Conservation (phyloP, 805 yeast species). For the Lipomyces kockii region DNA sequence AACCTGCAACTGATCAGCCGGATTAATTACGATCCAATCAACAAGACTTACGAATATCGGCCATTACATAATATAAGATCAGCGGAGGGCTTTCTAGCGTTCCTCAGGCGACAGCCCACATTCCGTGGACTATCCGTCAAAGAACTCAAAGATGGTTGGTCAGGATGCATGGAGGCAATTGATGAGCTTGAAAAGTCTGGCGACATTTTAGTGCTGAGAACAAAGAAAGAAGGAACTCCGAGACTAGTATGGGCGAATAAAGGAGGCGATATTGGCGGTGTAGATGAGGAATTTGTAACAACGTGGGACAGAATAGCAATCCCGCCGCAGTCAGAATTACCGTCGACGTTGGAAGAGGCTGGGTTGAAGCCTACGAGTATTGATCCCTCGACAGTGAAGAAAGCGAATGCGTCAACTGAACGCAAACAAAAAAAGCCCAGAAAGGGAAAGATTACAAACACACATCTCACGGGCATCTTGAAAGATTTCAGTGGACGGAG, state of each 20-base stretch:
- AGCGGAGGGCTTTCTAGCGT: constrained; percentile 73
- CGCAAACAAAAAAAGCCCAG: constrained; percentile 90
- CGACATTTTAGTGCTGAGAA: constrained; percentile 79
- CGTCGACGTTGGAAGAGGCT: constrained; percentile 72
- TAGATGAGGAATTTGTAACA: constrained; percentile 79
- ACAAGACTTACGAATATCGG: constrained; percentile 77
- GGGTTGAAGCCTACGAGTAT: constrained; percentile 97
- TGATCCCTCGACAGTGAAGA: constrained; percentile 92
- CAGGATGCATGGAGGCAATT: constrained; percentile 79
- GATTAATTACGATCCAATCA: constrained; percentile 66
- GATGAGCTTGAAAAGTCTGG: constrained; percentile 66
- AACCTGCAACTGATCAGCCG: constrained; percentile 76
- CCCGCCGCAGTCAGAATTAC: constrained; percentile 82
- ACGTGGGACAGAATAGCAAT: constrained; percentile 81
- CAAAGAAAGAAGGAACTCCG: constrained; percentile 94
- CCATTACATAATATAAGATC: constrained; percentile 87
- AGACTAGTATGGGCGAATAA: constrained; percentile 87
- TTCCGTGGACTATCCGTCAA: constrained; percentile 86
- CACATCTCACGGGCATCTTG: constrained; percentile 94
- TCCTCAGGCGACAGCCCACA: constrained; percentile 78
- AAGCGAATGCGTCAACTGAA: constrained; percentile 57
- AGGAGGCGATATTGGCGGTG: constrained; percentile 71
- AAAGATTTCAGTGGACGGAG: constrained; percentile 60
- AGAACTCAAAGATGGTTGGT: constrained; percentile 90
- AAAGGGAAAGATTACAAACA: constrained; percentile 90